Evolutionary conservation across 306 rosid species (phyloP).

Genomic region (peach (Prunus persica)): Prunus_persica_NCBIv2 NC_034014.1:28550501-28551000

Average conservation of each 20-base stretch:
- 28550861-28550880: not conserved
- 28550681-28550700: not conserved
- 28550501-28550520: not conserved
- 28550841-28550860: not conserved
- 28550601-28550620: conserved; percentile 78
- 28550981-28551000: not conserved
- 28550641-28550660: conserved; percentile 60
- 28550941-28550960: not conserved
- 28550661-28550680: conserved; percentile 53
- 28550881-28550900: not conserved
- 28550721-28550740: not conserved
- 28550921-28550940: not conserved
- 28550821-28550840: conserved; percentile 59
- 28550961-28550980: not conserved
- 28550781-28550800: conserved; percentile 93
- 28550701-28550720: conserved; percentile 1
- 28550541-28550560: conserved; percentile 73
- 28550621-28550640: conserved; percentile 82
- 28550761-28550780: conserved; percentile 23
- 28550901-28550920: not conserved
- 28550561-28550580: conserved; percentile 86
- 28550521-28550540: conserved; percentile 11
- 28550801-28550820: conserved; percentile 49
- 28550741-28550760: conserved; percentile 10
- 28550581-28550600: conserved; percentile 84